These are phyloP conservation scores for Candida anutae DNA, from an alignment of 1,139 yeast genomes.

Conservation along the genomic window DNA sequence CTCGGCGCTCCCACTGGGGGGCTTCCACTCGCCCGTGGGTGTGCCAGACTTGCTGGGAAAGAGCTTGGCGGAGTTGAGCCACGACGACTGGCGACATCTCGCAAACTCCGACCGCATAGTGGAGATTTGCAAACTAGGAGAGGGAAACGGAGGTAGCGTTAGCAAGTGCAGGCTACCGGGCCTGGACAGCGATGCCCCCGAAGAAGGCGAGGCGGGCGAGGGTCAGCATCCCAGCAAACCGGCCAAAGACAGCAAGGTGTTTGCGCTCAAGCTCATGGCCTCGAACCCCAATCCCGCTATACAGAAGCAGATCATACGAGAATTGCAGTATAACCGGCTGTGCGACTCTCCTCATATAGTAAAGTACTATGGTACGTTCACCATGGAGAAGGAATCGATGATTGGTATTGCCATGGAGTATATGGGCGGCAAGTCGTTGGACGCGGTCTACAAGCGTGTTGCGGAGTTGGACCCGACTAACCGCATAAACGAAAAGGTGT, in stretches of 20 bases:
- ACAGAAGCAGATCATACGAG: slow-evolving; percentile 78
- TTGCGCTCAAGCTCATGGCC: slow-evolving; percentile 79
- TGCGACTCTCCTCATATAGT: slow-evolving; percentile 84
- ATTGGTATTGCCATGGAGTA: slow-evolving; percentile 92
- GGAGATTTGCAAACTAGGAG: slow-evolving; percentile 70
- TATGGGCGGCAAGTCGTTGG: slow-evolving; percentile 89
- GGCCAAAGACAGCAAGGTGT: slow-evolving; percentile 41
- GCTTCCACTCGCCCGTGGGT: too few relatives aligned
- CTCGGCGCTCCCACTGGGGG: too few relatives aligned
- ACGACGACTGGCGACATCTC: slow-evolving; percentile 68
- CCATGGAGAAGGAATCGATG: slow-evolving; percentile 66
- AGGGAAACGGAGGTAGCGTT: slow-evolving; percentile 93
- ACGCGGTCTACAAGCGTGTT: slow-evolving; percentile 74
- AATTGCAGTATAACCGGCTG: slow-evolving; percentile 75
- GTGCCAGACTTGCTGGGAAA: slow-evolving; percentile 2
- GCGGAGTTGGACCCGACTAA: slow-evolving; percentile 60
- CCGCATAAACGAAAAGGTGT: slow-evolving; percentile 82
- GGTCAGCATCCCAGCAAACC: slow-evolving; percentile 5
- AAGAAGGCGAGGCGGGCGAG: not conserved
- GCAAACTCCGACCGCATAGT: slow-evolving; percentile 52
- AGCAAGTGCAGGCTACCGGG: slow-evolving; percentile 55
- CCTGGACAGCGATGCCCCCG: not conserved
- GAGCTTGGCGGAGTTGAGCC: slow-evolving; percentile 50
- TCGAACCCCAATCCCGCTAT: slow-evolving; percentile 78
- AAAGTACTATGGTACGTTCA: slow-evolving; percentile 84